These are phyloP conservation scores for Syzygium malaccense DNA, from an alignment of 441 rosid genomes.

Conservation along the genomic window DNA sequence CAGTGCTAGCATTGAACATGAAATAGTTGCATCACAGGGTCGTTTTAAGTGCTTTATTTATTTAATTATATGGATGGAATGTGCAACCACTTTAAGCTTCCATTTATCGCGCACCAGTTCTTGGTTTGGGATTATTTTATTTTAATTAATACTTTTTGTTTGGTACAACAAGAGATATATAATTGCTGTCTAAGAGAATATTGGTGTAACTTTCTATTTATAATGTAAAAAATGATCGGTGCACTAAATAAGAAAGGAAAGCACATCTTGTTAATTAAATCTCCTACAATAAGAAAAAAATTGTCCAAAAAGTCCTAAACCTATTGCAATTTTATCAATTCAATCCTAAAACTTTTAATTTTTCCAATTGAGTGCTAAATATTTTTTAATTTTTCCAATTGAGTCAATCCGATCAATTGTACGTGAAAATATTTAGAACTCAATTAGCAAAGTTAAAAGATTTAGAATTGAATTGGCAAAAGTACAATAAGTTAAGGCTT, in stretches of 20 bases:
- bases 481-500: too few relatives aligned
- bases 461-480: too few relatives aligned
- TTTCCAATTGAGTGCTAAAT: too few relatives aligned
- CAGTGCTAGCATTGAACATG: neutral
- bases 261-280: neutral
- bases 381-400: too few relatives aligned
- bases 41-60: neutral
- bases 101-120: neutral
- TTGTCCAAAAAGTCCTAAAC: too few relatives aligned
- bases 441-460: too few relatives aligned
- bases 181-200: neutral
- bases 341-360: too few relatives aligned
- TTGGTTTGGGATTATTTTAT: neutral
- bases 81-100: neutral
- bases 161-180: neutral
- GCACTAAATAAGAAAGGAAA: neutral
- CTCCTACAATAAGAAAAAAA: neutral
- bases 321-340: too few relatives aligned
- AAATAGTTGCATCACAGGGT: neutral
- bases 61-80: neutral
- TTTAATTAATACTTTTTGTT: neutral
- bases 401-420: too few relatives aligned
- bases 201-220: too few relatives aligned
- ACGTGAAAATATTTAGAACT: too few relatives aligned
- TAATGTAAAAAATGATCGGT: neutral